Conservation (phyloP, 345 rosid genomes). For the Gossypium herbaceum region DNA sequence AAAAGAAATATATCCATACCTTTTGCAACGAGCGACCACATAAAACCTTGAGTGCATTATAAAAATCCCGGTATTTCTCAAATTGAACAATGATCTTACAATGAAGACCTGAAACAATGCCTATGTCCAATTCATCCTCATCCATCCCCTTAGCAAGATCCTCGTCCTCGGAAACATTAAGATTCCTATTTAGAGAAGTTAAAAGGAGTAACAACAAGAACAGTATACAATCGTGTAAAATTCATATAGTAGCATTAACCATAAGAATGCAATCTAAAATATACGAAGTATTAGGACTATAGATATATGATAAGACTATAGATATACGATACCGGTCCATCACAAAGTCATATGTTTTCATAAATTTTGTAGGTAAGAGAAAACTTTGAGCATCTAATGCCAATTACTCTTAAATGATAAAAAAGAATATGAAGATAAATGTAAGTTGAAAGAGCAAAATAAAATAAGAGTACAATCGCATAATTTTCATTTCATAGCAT, state of each 20-base stretch:
- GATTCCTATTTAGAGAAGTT: conserved; percentile 55
- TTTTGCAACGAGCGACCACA: conserved; percentile 80
- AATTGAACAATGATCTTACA: conserved; percentile 91
- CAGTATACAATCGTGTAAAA: conserved; percentile 16
- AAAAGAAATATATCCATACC: conserved; percentile 34
- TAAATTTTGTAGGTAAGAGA: neutral
- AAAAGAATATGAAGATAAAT: neutral
- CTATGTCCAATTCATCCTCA: conserved; percentile 40
- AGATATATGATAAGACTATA: neutral
- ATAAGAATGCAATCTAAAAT: neutral
- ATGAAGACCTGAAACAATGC: conserved; percentile 63
- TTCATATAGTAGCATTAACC: neutral
- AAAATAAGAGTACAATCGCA: neutral
- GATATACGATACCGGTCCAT: neutral
- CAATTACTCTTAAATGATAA: neutral
- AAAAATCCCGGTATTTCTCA: conserved; percentile 67
- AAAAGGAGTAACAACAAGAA: conserved; percentile 20
- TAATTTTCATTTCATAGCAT: conserved; percentile 1
- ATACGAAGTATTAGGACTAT: neutral
- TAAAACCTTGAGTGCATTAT: conserved; percentile 67
- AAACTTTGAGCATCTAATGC: neutral
- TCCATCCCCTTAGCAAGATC: conserved; percentile 51
- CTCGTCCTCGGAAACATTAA: conserved; percentile 80
- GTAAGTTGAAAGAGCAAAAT: neutral
- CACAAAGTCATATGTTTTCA: neutral